These are phyloP conservation scores for Neonectria magnoliae DNA, from an alignment of 2,329 filamentous ascomycete species.

Conservation along the genomic window DNA sequence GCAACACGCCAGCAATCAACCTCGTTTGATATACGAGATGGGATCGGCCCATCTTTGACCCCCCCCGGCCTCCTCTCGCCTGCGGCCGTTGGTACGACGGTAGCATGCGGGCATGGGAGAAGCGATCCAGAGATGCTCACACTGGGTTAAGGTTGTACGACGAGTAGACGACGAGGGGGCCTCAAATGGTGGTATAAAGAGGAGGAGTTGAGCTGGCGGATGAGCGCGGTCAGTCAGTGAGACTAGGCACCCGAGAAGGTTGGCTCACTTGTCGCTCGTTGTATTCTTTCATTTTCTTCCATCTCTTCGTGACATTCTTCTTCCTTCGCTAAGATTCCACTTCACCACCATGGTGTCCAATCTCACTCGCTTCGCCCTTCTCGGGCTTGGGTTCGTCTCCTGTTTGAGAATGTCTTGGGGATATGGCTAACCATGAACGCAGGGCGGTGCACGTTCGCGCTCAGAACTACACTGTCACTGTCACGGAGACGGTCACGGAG, in stretches of 20 bases:
- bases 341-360: constrained; percentile 36
- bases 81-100: constrained; percentile 30
- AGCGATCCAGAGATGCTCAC: constrained; percentile 9
- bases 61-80: constrained; percentile 9
- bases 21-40: constrained; percentile 18
- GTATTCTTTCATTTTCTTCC: constrained; percentile 5
- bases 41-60: constrained; percentile 5
- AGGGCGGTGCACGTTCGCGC: constrained; percentile 41
- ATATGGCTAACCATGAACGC: constrained; percentile 20
- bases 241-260: constrained; percentile 29
- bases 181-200: constrained; percentile 39
- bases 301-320: constrained; percentile 9
- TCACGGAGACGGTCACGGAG: constrained; percentile 45
- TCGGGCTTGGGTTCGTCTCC: constrained; percentile 42
- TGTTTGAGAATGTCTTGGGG: neutral
- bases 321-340: neutral
- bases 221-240: constrained; percentile 29
- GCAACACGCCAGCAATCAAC: neutral
- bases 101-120: constrained; percentile 32
- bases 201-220: constrained; percentile 18
- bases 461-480: constrained; percentile 43
- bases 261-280: constrained; percentile 39
- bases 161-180: neutral
- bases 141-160: constrained; percentile 32
- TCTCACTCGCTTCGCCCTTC: constrained; percentile 39